Evolutionary conservation across 352 stramenopile genomes (phyloP), one percentile per base, ranked within the genome.

Genomic region (Phytophthora capsici): DNA sequence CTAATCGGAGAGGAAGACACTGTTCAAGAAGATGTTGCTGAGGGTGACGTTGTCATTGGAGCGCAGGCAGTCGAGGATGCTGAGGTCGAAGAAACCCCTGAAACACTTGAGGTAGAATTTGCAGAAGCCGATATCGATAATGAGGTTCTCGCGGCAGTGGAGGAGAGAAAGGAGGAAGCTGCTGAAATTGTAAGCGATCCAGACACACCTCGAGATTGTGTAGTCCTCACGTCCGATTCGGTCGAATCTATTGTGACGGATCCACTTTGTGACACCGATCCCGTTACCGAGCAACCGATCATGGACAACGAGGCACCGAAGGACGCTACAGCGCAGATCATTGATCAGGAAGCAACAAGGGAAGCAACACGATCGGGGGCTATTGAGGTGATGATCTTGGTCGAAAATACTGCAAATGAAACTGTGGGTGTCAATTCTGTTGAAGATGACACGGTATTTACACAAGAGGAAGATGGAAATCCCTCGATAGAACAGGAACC

Each of bases 401-500:
- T 36, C 4, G 44, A 32, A 45, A 17, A 1, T 17, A 14, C n/a
- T 48, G 26, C 17, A 26, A 23, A 44, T 8, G 43, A 50, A 25
- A 26, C 41, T 26, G 41, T 28, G 16, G 26, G 3, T 16, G 38
- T 37, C 30, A 36, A 22, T n/a, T 40, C 7, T 26, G 46, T 17
- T 5, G 30, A 58, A 25, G 28, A 9, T 40, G 36, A 3, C 32
- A 40, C 40, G 23, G 41, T 47, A 28, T 52, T 68, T 16, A n/a
- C 14, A n/a, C n/a, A n/a, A 40, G 44, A 63, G 52, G 26, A 7
- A 7, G 17, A 47, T 23, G 40, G 50, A 17, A 28, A 59, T 0
- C 16, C n/a, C 46, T 32, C 17, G 44, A 7, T 17, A 20, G 43
- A 47, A 32, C 51, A 60, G 13, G 57, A 66, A 40, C 50, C 61